Percentiles rank a stretch among this genome's conserved stretches.
These are phyloP conservation scores for Oryza rufipogon DNA, from an alignment of 176 grass and related monocot genomes.

Conservation along the genomic window DNA sequence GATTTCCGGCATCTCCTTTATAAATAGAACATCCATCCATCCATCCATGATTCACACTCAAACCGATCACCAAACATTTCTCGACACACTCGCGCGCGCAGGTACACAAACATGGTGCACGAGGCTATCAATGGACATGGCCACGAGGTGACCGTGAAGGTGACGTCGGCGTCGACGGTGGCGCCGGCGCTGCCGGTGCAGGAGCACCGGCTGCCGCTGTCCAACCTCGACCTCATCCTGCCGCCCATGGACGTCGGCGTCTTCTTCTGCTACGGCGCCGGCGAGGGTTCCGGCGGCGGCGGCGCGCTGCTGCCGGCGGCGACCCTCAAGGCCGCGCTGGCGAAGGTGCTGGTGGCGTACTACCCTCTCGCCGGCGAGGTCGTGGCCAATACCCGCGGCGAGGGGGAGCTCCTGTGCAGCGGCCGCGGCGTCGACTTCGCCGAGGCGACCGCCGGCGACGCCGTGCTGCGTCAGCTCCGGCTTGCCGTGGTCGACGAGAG, in stretches of 20 bases:
- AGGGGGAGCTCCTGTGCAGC: conserved; percentile 63
- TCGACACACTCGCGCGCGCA: background rate
- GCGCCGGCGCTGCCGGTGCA: conserved; percentile 44
- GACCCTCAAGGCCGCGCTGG: conserved; percentile 49
- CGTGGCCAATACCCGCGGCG: conserved; percentile 45
- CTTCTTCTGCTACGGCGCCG: conserved; percentile 69
- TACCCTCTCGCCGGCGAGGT: conserved; percentile 65
- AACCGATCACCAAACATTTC: background rate
- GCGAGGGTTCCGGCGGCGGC: background rate
- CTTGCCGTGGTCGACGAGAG: conserved; percentile 60
- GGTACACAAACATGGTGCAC: conserved; percentile 40
- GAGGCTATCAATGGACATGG: conserved; percentile 14
- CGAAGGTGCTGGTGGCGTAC: conserved; percentile 59
- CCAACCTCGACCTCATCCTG: conserved; percentile 70
- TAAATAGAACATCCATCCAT: background rate
- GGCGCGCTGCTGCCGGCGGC: background rate
- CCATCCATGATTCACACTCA: background rate
- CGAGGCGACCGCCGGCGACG: conserved; percentile 45
- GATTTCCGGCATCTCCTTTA: background rate
- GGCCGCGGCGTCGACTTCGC: conserved; percentile 66
- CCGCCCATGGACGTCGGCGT: conserved; percentile 59
- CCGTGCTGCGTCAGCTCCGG: conserved; percentile 46
- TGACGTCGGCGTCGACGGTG: conserved; percentile 45
- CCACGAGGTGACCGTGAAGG: conserved; percentile 38
- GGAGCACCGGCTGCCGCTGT: conserved; percentile 55